Percentiles rank a stretch among this genome's conserved stretches.
These are phyloP conservation scores for Bryoglossum gracile DNA, from an alignment of 495 filamentous ascomycete species.

Conservation along the genomic window DNA sequence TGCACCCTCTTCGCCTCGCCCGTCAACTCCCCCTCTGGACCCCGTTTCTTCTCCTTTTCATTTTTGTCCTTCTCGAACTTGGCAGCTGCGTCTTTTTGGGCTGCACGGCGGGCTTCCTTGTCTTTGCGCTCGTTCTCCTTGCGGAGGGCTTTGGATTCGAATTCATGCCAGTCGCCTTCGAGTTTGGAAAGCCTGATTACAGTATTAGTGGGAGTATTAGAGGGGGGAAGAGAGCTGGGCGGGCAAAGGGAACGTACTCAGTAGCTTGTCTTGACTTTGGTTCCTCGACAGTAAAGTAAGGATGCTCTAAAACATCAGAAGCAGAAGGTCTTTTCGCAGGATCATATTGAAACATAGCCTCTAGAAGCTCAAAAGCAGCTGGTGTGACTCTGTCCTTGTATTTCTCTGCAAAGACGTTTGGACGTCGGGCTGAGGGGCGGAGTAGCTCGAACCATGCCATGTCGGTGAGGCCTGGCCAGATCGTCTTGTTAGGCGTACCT, in stretches of 20 bases:
- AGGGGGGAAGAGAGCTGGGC: neutral
- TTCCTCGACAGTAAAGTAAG: slow-evolving; percentile 82
- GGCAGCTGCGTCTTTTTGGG: slow-evolving; percentile 17
- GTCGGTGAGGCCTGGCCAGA: slow-evolving; percentile 83
- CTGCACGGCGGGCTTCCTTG: slow-evolving; percentile 44
- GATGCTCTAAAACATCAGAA: slow-evolving; percentile 76
- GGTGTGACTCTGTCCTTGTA: slow-evolving; percentile 68
- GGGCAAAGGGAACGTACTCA: slow-evolving; percentile 55
- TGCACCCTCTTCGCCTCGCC: slow-evolving; percentile 16
- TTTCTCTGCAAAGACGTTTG: slow-evolving; percentile 75
- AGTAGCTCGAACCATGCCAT: slow-evolving; percentile 97
- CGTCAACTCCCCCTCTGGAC: slow-evolving; percentile 15
- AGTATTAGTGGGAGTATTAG: slow-evolving; percentile 28
- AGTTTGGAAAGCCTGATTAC: slow-evolving; percentile 78
- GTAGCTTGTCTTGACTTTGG: slow-evolving; percentile 69
- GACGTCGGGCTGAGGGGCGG: slow-evolving; percentile 61
- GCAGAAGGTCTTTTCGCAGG: slow-evolving; percentile 79
- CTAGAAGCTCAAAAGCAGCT: slow-evolving; percentile 74
- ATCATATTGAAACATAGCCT: slow-evolving; percentile 79
- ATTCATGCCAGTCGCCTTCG: slow-evolving; percentile 97
- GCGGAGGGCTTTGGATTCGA: slow-evolving; percentile 91
- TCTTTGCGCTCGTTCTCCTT: slow-evolving; percentile 80
- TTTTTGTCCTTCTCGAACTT: slow-evolving; percentile 21
- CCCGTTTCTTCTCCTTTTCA: slow-evolving; percentile 26
- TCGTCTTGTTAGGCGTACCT: slow-evolving; percentile 73